Conservation (phyloP, 306 rosid genomes). For the Cicer pinnatifidum region DNA sequence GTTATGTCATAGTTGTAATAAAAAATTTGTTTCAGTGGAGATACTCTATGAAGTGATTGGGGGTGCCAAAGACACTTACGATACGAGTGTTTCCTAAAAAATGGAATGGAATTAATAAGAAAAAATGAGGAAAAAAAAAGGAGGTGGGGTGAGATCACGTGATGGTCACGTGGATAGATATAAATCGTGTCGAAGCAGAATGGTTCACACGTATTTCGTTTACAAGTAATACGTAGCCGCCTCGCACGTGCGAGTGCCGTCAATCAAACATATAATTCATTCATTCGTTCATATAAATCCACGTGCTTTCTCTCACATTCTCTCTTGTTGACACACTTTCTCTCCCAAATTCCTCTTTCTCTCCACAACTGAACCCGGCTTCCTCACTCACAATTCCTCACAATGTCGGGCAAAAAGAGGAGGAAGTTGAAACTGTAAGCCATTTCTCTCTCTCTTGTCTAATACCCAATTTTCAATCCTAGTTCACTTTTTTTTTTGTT, state of each 20-base stretch:
- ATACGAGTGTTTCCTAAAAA: too few relatives aligned
- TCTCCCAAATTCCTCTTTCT: conserved; percentile 13
- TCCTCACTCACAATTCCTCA: conserved; percentile 5
- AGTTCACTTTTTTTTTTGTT: background rate
- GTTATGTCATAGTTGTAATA: too few relatives aligned
- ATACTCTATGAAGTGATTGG: too few relatives aligned
- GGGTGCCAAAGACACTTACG: too few relatives aligned
- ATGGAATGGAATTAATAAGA: too few relatives aligned
- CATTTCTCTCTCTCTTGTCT: conserved; percentile 11
- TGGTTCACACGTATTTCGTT: conserved; percentile 32
- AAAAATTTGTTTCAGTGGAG: too few relatives aligned
- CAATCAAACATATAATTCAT: background rate
- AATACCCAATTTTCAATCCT: background rate
- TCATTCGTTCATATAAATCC: conserved; percentile 7
- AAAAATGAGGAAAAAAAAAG: background rate
- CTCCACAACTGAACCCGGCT: conserved; percentile 27
- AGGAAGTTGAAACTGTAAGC: conserved; percentile 71
- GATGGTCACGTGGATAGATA: conserved; percentile 15
- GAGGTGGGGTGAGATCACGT: conserved; percentile 1
- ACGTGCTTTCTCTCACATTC: conserved; percentile 18
- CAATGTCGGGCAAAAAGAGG: conserved; percentile 67
- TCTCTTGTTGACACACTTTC: conserved; percentile 1
- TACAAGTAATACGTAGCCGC: conserved; percentile 20
- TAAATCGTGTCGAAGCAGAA: background rate
- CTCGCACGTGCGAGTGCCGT: conserved; percentile 48